phyloP scores from a whole-genome alignment of 2,329 filamentous ascomycete species.

The Elsinoe perseae region DNA sequence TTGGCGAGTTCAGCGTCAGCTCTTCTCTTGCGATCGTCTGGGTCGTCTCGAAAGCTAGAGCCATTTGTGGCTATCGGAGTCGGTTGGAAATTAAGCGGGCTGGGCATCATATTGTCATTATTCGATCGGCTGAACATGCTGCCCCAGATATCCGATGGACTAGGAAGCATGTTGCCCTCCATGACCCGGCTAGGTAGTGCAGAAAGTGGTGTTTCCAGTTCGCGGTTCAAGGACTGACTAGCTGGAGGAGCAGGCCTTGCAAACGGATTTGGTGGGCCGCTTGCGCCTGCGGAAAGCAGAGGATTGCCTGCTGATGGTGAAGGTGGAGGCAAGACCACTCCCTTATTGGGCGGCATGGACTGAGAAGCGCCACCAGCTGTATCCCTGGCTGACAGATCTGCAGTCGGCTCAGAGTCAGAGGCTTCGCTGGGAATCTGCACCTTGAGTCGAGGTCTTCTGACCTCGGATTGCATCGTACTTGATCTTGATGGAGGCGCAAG shows the following conservation, averaged over 20 bases:
- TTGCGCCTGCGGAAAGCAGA: constrained; percentile 80
- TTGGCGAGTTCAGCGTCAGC: constrained; percentile 23
- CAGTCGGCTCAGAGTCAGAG: constrained; percentile 71
- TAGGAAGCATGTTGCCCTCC: constrained; percentile 74
- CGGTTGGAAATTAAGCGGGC: constrained; percentile 75
- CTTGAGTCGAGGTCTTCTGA: constrained; percentile 73
- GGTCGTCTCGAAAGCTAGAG: constrained; percentile 30
- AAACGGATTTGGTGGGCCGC: constrained; percentile 90
- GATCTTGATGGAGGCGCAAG: constrained; percentile 67
- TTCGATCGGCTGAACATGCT: constrained; percentile 51
- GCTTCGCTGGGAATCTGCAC: constrained; percentile 92
- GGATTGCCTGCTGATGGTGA: constrained; percentile 74
- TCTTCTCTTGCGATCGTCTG: constrained; percentile 23
- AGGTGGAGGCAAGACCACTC: constrained; percentile 81
- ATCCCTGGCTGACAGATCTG: constrained; percentile 57
- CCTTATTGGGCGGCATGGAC: constrained; percentile 23
- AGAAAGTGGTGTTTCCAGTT: constrained; percentile 77
- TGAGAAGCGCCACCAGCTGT: constrained; percentile 47
- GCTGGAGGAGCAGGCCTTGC: constrained; percentile 72
- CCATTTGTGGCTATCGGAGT: constrained; percentile 55
- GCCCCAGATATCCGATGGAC: constrained; percentile 84
- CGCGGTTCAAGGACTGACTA: constrained; percentile 33
- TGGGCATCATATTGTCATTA: constrained; percentile 81
- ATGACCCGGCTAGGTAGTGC: constrained; percentile 88
- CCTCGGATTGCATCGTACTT: constrained; percentile 63